Conservation (phyloP, 1,139 yeast genomes). For the Meyerozyma elateridarum region DNA sequence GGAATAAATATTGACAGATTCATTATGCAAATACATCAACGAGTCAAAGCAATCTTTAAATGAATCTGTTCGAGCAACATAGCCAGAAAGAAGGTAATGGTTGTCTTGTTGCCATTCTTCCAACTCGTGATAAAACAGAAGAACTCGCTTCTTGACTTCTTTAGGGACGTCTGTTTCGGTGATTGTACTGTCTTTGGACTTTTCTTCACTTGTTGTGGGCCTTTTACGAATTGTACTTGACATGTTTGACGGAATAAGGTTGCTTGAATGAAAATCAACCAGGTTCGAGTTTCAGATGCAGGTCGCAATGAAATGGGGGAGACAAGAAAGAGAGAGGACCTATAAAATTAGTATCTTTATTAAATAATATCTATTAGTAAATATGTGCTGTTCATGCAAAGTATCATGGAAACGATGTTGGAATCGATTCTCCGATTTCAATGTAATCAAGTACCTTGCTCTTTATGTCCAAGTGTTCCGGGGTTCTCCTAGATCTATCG, state of each 20-base stretch:
- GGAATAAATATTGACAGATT: constrained; percentile 75
- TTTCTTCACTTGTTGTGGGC: no score
- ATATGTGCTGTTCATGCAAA: no score
- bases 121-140: constrained; percentile 37
- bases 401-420: constrained; percentile 28
- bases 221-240: no score
- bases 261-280: no score
- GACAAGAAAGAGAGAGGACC: no score
- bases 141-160: constrained; percentile 7
- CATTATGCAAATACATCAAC: constrained; percentile 73
- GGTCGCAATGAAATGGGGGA: no score
- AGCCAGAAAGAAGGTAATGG: constrained; percentile 68
- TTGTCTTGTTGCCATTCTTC: constrained; percentile 89
- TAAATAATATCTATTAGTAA: no score
- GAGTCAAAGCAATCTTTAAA: constrained; percentile 48
- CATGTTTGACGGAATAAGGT: no score
- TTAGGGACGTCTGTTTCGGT: no score
- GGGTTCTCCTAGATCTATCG: constrained; percentile 15
- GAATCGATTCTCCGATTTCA: constrained; percentile 30
- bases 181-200: no score
- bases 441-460: constrained; percentile 25
- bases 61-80: constrained; percentile 66
- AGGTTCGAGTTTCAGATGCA: no score
- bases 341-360: no score
- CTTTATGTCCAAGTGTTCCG: constrained; percentile 24